Base-by-base conservation (phyloP, 2,329 filamentous ascomycete species). In the Aspergillus pseudoglaucus region DNA sequence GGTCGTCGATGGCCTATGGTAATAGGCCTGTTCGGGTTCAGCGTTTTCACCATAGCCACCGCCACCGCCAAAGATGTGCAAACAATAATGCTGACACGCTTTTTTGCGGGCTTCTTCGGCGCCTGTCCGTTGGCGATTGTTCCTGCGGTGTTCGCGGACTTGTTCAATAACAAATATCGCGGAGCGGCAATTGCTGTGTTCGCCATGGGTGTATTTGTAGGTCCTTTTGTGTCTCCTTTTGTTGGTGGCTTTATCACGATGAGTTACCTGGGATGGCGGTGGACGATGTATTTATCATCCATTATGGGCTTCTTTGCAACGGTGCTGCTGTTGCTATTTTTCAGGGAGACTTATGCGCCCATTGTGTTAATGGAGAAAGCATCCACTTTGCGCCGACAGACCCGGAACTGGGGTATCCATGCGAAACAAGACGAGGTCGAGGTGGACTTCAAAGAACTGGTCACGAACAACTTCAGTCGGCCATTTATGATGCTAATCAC, bases 381-480 rank as follows among this genome's bases (percentile, higher is more conserved):
- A 0, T 59, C 70, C 0, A 72, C 76, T 42, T 59, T 82, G 2
- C 68, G 79, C 14, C 68, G 77, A 10, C 62, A 75, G 40, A 82
- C 79, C 0, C 73, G 74, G 50, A 82, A 81, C 50, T 82, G 79
- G 78, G 79, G 77, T 1, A 81, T 82, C 37, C 77, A 81, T 49
- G 78, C 78, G 1, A 75, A 75, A 52, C 68, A 71, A 53, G 75
- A 78, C 52, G 74, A 78, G 59, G 72, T 78, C 30, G 75, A 78
- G 54, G 64, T 78, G n/a, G 73, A 77, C 45, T 68, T 77, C 49
- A 61, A 60, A 1, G 72, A 77, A 44, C 54, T 79, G 4, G 55
- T 77, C 6, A 65, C 70, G 2, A 73, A 72, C 46, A 77, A 78
- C 56, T 73, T 78, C 50, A 69, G 63, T 45, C 66, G 75, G 1